Percentiles rank a stretch among this genome's conserved stretches.
Evolutionary conservation across 805 yeast species (phyloP).

Genomic region (Wickerhamiella parazyma): DNA sequence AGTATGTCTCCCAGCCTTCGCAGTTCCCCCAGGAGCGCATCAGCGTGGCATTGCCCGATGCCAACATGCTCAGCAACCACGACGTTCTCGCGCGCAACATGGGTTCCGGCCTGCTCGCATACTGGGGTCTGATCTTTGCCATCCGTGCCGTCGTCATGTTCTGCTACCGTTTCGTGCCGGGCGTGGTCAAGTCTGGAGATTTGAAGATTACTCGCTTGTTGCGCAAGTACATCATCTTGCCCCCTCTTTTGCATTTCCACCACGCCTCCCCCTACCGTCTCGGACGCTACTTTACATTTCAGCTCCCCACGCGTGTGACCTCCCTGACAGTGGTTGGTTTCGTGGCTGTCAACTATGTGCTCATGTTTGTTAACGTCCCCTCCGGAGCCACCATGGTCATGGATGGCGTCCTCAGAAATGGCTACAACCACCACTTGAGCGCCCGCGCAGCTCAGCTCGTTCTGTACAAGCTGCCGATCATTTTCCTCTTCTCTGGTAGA

Average conservation of each 20-base stretch:
- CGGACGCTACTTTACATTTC: slow-evolving; percentile 13
- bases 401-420: neutral
- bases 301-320: slow-evolving; percentile 31
- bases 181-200: slow-evolving; percentile 4
- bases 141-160: slow-evolving; percentile 3
- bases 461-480: slow-evolving; percentile 29
- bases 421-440: slow-evolving; percentile 17
- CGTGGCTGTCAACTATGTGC: slow-evolving; percentile 20
- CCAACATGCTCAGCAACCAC: neutral
- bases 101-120: slow-evolving; percentile 7
- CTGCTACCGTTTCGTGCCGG: slow-evolving; percentile 1
- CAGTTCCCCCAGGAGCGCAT: neutral
- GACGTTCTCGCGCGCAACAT: neutral
- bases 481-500: slow-evolving; percentile 48
- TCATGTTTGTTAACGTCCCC: slow-evolving; percentile 9
- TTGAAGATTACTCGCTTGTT: slow-evolving; percentile 1
- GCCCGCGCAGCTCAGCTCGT: slow-evolving; percentile 25
- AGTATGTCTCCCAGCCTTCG: neutral
- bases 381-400: neutral
- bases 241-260: slow-evolving; percentile 20
- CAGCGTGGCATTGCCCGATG: neutral
- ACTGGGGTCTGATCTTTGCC: slow-evolving; percentile 6
- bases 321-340: slow-evolving; percentile 27
- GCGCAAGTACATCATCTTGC: slow-evolving; percentile 19
- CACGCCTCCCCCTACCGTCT: slow-evolving; percentile 18